These are phyloP conservation scores for Phytophthora cactorum DNA, from an alignment of 352 stramenopile species.

Conservation along the genomic window DNA sequence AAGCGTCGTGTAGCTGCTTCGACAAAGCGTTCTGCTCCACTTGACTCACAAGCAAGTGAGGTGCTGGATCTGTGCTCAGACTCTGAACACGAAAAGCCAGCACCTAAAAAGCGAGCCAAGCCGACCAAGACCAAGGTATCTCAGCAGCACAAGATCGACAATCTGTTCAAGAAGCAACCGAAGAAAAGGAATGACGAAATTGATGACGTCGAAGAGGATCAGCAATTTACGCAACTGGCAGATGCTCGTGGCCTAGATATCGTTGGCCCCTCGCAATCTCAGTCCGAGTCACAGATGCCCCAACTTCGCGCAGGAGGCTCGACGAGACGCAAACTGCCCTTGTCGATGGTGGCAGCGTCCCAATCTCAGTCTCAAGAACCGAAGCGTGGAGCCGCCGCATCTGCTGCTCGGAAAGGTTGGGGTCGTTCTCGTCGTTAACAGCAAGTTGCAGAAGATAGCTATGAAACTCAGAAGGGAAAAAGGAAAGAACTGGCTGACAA, in stretches of 20 bases:
- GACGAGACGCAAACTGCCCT: conserved; percentile 69
- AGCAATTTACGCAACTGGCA: conserved; percentile 68
- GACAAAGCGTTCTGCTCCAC: conserved; percentile 20
- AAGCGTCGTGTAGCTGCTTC: conserved; percentile 23
- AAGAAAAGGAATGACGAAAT: conserved; percentile 27
- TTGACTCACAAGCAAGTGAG: conserved; percentile 25
- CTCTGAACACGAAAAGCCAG: conserved; percentile 36
- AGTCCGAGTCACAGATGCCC: conserved; percentile 52
- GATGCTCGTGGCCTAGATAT: conserved; percentile 17
- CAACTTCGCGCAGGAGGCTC: conserved; percentile 23
- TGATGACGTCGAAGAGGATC: conserved; percentile 79
- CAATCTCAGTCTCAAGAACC: conserved; percentile 48
- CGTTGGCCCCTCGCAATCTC: conserved; percentile 35
- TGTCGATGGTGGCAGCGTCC: conserved; percentile 72
- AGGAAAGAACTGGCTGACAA: conserved; percentile 8
- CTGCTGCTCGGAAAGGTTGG: conserved; percentile 66
- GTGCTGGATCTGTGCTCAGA: conserved; percentile 65
- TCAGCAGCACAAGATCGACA: conserved; percentile 66
- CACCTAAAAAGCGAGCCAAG: conserved; percentile 22
- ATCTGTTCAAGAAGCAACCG: conserved; percentile 56
- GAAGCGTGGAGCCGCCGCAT: conserved; percentile 22
- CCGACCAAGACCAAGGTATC: conserved; percentile 35
- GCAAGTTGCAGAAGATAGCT: conserved; percentile 8
- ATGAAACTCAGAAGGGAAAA: conserved; percentile 16
- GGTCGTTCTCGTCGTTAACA: conserved; percentile 63